Evolutionary conservation across 345 rosid species (phyloP).

Genomic region (Boechera stricta): DNA sequence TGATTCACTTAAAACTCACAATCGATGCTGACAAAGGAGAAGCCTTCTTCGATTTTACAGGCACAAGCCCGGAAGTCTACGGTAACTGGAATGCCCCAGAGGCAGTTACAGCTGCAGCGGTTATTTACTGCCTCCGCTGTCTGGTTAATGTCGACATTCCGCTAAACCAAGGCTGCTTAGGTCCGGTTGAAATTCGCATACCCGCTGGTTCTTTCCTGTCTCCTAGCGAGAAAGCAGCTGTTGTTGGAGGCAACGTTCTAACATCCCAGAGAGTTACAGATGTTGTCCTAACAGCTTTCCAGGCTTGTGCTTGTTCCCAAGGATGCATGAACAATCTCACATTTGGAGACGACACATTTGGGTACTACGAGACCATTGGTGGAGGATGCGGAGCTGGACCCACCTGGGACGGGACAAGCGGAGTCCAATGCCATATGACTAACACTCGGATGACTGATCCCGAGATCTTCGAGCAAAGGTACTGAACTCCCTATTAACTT

Average conservation of each 20-base stretch:
- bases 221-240: constrained; percentile 94
- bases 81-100: constrained; percentile 99
- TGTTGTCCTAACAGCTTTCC: constrained; percentile 82
- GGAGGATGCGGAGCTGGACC: constrained; percentile 98
- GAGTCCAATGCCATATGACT: constrained; percentile 98
- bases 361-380: constrained; percentile 94
- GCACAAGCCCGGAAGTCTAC: constrained; percentile 91
- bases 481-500: background rate
- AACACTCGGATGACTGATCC: constrained; percentile 99
- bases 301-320: constrained; percentile 96
- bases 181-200: constrained; percentile 78
- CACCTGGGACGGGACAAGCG: constrained; percentile 87
- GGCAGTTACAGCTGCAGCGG: constrained; percentile 95
- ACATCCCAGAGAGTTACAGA: constrained; percentile 95
- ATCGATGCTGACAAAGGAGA: constrained; percentile 76
- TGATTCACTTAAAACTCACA: constrained; percentile 73
- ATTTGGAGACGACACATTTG: constrained; percentile 85
- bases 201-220: constrained; percentile 88
- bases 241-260: constrained; percentile 96
- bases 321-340: constrained; percentile 99
- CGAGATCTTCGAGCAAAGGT: constrained; percentile 92
- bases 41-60: constrained; percentile 83
- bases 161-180: constrained; percentile 93
- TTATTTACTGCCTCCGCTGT: constrained; percentile 93
- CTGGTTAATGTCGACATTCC: constrained; percentile 91